A percentile compares a stretch with the other conserved stretches of the same genome.
Conservation (phyloP, 2,329 filamentous ascomycete genomes). For the Cercospora sp. region DNA sequence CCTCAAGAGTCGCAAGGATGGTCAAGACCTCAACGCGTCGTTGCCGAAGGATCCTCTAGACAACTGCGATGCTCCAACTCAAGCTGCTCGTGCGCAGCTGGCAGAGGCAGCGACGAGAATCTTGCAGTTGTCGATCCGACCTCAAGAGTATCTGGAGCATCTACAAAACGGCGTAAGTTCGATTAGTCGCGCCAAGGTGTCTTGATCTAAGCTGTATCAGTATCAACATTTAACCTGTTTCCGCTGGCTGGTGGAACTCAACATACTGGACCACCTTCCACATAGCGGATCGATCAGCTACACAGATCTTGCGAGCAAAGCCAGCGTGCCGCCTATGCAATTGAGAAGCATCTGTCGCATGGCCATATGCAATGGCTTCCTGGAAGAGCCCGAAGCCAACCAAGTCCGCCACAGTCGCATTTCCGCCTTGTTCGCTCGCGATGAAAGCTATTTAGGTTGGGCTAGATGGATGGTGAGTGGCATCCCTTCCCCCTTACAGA, state of each 20-base stretch:
- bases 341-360: conserved; percentile 29
- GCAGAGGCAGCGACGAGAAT: conserved; percentile 26
- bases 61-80: background rate
- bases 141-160: conserved; percentile 27
- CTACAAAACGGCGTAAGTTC: conserved; percentile 23
- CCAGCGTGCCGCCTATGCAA: conserved; percentile 21
- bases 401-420: conserved; percentile 23
- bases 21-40: background rate
- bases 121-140: conserved; percentile 24
- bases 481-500: background rate
- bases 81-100: conserved; percentile 17
- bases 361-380: conserved; percentile 26
- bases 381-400: conserved; percentile 23
- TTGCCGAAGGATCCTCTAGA: conserved; percentile 12
- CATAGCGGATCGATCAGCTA: conserved; percentile 16
- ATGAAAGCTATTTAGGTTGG: conserved; percentile 25
- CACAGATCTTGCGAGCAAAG: conserved; percentile 13
- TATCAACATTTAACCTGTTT: conserved; percentile 28
- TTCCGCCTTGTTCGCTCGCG: conserved; percentile 23
- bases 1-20: background rate
- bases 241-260: conserved; percentile 27
- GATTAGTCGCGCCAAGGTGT: background rate
- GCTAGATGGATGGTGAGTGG: conserved; percentile 18
- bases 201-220: conserved; percentile 15
- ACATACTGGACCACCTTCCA: conserved; percentile 25